A percentile compares a stretch with the other conserved stretches of the same genome.
Evolutionary conservation across 768 basidiomycete species (phyloP).

Genomic region (Tubosaeta brunneosetosa): DNA sequence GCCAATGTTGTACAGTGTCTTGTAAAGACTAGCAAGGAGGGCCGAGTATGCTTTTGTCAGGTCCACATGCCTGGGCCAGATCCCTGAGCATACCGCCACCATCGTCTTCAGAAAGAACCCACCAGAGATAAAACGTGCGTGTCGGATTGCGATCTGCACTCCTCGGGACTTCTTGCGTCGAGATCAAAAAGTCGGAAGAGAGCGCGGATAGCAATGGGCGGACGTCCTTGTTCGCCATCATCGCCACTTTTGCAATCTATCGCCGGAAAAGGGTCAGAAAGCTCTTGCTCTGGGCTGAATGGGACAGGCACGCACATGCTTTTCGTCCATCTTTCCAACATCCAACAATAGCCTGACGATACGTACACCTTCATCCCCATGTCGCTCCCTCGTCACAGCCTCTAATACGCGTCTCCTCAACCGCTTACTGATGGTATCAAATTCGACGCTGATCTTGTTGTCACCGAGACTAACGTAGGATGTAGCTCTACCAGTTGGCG

Average conservation of each 20-base stretch:
- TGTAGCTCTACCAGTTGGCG: slow-evolving; percentile 57
- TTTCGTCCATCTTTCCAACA: slow-evolving; percentile 91
- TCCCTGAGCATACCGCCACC: background rate
- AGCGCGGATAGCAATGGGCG: slow-evolving; percentile 76
- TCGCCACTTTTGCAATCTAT: slow-evolving; percentile 87
- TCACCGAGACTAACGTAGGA: slow-evolving; percentile 69
- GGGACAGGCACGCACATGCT: slow-evolving; percentile 55
- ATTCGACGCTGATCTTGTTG: slow-evolving; percentile 78
- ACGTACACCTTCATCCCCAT: slow-evolving; percentile 79
- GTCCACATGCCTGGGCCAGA: slow-evolving; percentile 74
- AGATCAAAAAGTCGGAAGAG: slow-evolving; percentile 76
- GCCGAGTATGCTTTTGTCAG: slow-evolving; percentile 75
- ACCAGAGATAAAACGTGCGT: slow-evolving; percentile 92
- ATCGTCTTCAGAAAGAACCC: slow-evolving; percentile 9
- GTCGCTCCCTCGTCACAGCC: slow-evolving; percentile 72
- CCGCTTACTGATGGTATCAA: slow-evolving; percentile 63
- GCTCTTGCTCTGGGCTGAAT: background rate
- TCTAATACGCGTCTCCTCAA: slow-evolving; percentile 71
- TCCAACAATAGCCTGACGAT: slow-evolving; percentile 74
- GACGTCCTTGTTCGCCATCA: slow-evolving; percentile 88
- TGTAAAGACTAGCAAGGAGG: slow-evolving; percentile 76
- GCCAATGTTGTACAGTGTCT: slow-evolving; percentile 84
- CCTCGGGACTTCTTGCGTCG: slow-evolving; percentile 90
- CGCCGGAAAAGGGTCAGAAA: background rate
- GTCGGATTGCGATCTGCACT: slow-evolving; percentile 86